These are phyloP conservation scores for Penicillium freii DNA, from an alignment of 2,329 filamentous ascomycete genomes.

Conservation along the genomic window DNA sequence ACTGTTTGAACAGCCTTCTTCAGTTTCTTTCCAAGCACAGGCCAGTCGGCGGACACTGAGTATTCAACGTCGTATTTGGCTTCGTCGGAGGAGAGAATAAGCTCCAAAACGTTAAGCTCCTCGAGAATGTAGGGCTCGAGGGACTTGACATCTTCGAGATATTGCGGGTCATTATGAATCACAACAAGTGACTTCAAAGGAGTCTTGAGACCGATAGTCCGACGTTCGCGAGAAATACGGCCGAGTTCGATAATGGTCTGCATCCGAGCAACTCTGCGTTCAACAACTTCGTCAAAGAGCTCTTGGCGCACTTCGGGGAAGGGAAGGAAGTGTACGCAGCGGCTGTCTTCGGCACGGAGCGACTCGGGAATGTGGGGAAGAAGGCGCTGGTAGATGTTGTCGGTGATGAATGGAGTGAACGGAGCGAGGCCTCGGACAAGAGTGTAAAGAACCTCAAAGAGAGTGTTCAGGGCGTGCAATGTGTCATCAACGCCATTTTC, in stretches of 20 bases:
- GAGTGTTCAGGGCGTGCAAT: conserved; percentile 82
- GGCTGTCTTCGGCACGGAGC: conserved; percentile 66
- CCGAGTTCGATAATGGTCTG: conserved; percentile 92
- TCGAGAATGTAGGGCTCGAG: conserved; percentile 86
- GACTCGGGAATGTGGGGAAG: conserved; percentile 76
- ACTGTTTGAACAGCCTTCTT: conserved; percentile 92
- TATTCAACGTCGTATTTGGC: conserved; percentile 90
- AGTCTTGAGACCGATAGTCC: conserved; percentile 81
- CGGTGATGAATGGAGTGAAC: conserved; percentile 93
- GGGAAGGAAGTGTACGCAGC: conserved; percentile 87
- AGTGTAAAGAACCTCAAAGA: conserved; percentile 91
- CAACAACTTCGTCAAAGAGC: conserved; percentile 80
- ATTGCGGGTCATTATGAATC: conserved; percentile 77
- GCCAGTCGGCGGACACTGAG: conserved; percentile 87
- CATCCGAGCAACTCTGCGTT: conserved; percentile 86
- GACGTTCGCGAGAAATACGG: conserved; percentile 79
- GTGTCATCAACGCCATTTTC: conserved; percentile 85
- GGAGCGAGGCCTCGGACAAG: conserved; percentile 84
- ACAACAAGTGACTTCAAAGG: conserved; percentile 87
- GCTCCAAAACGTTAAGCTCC: conserved; percentile 84
- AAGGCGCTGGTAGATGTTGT: conserved; percentile 86
- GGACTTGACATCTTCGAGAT: conserved; percentile 81
- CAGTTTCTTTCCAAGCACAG: conserved; percentile 90
- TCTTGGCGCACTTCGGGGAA: conserved; percentile 88
- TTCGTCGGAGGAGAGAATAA: conserved; percentile 82